Conservation (phyloP, 2,329 filamentous ascomycete genomes). For the Ophiostoma populinum region DNA sequence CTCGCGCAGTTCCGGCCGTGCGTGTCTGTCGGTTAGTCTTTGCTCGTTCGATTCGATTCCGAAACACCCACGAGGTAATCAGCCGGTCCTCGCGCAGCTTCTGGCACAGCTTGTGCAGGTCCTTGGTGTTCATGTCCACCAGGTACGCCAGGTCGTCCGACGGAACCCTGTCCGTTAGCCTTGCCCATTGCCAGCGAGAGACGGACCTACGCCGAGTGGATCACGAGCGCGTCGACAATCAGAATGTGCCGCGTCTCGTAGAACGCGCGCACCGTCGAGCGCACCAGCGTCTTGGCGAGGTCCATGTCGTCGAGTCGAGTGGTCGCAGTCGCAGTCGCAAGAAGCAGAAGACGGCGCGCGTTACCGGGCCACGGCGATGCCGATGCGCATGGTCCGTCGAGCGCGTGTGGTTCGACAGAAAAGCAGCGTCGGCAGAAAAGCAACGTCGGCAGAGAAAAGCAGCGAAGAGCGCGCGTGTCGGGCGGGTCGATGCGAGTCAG, state of each 20-base stretch:
- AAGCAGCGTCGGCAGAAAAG: too few relatives aligned
- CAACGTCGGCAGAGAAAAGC: too few relatives aligned
- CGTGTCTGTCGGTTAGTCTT: conserved; percentile 31
- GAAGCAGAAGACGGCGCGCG: too few relatives aligned
- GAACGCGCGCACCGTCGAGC: conserved; percentile 72
- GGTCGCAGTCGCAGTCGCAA: too few relatives aligned
- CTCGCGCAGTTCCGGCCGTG: conserved; percentile 60
- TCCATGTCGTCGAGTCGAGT: conserved; percentile 30
- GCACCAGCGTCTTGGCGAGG: conserved; percentile 58
- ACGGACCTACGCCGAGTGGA: conserved; percentile 54
- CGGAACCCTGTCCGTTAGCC: conserved; percentile 29
- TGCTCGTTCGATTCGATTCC: conserved; percentile 4
- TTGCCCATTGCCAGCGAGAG: neutral
- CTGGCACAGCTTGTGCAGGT: conserved; percentile 76
- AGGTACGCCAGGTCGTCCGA: conserved; percentile 78
- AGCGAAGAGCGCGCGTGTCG: too few relatives aligned
- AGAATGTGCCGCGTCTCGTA: conserved; percentile 73
- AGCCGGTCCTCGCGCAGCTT: conserved; percentile 75
- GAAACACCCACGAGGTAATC: conserved; percentile 46
- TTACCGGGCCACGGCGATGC: too few relatives aligned
- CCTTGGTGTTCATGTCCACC: conserved; percentile 79
- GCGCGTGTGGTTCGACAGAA: too few relatives aligned
- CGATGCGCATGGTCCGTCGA: too few relatives aligned
- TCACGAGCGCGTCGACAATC: conserved; percentile 70
- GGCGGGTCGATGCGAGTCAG: too few relatives aligned